Evolutionary conservation across 2,329 filamentous ascomycete species (phyloP).

Genomic region (Neopestalotiopsis sp.): DNA sequence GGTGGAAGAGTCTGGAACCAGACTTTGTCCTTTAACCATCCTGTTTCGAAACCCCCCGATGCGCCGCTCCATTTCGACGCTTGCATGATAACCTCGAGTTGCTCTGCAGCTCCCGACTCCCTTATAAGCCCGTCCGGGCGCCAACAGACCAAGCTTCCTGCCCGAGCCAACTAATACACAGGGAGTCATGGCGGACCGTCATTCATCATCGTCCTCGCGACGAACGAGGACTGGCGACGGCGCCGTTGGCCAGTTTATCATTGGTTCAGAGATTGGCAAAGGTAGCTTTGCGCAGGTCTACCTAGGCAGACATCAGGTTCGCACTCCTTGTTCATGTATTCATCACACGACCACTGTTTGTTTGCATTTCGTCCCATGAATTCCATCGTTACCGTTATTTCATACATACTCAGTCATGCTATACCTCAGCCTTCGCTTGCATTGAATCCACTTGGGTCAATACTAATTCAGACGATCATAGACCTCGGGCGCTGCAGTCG

Average conservation of each 20-base stretch:
- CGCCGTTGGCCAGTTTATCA: constrained; percentile 75
- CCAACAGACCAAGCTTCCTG: constrained; percentile 36
- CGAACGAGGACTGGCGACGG: constrained; percentile 45
- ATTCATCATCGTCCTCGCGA: constrained; percentile 37
- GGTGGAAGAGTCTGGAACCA: constrained; percentile 16
- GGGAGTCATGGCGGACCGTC: constrained; percentile 40
- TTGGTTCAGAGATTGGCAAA: constrained; percentile 91
- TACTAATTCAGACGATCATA: constrained; percentile 41
- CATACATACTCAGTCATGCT: not conserved
- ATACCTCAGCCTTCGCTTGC: constrained; percentile 15
- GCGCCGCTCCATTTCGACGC: constrained; percentile 26
- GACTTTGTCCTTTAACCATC: not conserved
- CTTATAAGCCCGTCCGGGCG: constrained; percentile 39
- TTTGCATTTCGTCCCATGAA: not conserved
- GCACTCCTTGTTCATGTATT: constrained; percentile 34
- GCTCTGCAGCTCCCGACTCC: constrained; percentile 31
- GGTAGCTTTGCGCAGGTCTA: constrained; percentile 98
- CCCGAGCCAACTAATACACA: constrained; percentile 35
- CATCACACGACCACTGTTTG: constrained; percentile 18
- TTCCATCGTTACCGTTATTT: not conserved
- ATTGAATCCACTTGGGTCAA: not conserved
- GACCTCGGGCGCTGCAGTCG: constrained; percentile 82
- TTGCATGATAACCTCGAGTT: constrained; percentile 36
- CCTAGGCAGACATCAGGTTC: constrained; percentile 82
- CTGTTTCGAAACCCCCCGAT: constrained; percentile 6